Evolutionary conservation across 768 basidiomycete species (phyloP).

Genomic region (Austroboletus festivus): DNA sequence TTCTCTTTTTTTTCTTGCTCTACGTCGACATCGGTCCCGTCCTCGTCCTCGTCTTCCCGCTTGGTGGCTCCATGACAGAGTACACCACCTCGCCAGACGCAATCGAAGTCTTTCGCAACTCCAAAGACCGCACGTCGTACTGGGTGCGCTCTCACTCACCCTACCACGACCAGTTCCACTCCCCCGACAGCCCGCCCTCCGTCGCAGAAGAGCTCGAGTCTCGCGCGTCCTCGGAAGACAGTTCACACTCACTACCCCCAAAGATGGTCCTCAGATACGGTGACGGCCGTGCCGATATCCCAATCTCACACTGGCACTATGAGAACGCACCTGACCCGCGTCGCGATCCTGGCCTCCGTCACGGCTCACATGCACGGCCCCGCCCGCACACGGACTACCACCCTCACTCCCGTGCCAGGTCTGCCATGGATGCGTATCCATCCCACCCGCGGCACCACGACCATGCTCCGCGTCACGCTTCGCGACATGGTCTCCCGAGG

Average conservation of each 20-base stretch:
- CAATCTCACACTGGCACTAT: slow-evolving; percentile 49
- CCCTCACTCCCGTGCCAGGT: slow-evolving; percentile 36
- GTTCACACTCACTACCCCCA: slow-evolving; percentile 53
- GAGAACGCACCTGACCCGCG: slow-evolving; percentile 17
- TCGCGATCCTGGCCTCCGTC: not conserved
- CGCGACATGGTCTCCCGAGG: slow-evolving; percentile 20
- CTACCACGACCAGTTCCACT: slow-evolving; percentile 39
- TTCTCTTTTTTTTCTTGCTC: too few species aligned
- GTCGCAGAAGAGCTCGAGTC: slow-evolving; percentile 38
- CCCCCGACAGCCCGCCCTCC: slow-evolving; percentile 59
- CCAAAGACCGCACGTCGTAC: slow-evolving; percentile 59
- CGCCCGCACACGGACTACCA: slow-evolving; percentile 32
- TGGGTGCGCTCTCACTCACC: slow-evolving; percentile 56
- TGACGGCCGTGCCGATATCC: slow-evolving; percentile 62
- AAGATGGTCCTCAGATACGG: slow-evolving; percentile 69
- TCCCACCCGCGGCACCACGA: slow-evolving; percentile 32
- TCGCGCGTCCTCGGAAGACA: slow-evolving; percentile 40
- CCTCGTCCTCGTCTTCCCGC: too few species aligned
- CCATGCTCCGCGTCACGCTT: slow-evolving; percentile 9
- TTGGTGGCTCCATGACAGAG: slow-evolving; percentile 57
- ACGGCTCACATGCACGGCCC: not conserved
- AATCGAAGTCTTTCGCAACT: slow-evolving; percentile 52
- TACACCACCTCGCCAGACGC: slow-evolving; percentile 59
- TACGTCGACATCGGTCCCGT: too few species aligned
- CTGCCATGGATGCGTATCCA: too few species aligned